phyloP scores from a whole-genome alignment of 2,329 filamentous ascomycete genomes.

The Neofusicoccum laricinum region DNA sequence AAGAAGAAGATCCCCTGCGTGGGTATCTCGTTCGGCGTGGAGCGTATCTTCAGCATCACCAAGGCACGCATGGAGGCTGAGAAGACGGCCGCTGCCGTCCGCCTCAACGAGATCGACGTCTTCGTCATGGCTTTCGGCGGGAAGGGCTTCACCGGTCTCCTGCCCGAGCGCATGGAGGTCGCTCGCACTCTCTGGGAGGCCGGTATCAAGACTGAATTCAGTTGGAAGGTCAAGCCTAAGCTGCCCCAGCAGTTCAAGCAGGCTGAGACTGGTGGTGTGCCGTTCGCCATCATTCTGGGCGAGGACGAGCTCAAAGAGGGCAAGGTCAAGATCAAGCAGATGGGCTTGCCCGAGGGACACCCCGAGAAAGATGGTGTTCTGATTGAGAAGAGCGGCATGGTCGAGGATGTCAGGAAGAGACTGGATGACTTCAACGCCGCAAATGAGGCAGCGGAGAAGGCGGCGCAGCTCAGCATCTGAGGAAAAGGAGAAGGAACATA shows the following conservation, averaged over 20 bases:
- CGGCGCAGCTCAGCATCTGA: slow-evolving; percentile 15
- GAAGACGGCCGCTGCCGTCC: slow-evolving; percentile 52
- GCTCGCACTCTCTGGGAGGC: slow-evolving; percentile 77
- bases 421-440: slow-evolving; percentile 37
- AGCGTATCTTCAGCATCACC: slow-evolving; percentile 90
- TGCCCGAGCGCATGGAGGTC: slow-evolving; percentile 81
- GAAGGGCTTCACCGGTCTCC: slow-evolving; percentile 75
- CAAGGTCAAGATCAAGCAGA: slow-evolving; percentile 84
- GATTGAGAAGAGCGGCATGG: slow-evolving; percentile 63
- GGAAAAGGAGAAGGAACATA: background rate
- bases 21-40: slow-evolving; percentile 89
- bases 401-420: slow-evolving; percentile 59
- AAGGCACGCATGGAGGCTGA: slow-evolving; percentile 70
- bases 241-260: slow-evolving; percentile 87
- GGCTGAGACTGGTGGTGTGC: slow-evolving; percentile 74
- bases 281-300: slow-evolving; percentile 84
- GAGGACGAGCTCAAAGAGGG: slow-evolving; percentile 83
- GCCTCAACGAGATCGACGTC: slow-evolving; percentile 78
- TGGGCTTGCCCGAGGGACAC: slow-evolving; percentile 76
- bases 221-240: slow-evolving; percentile 88
- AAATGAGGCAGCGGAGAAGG: slow-evolving; percentile 23
- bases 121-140: slow-evolving; percentile 95
- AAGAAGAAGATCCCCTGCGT: slow-evolving; percentile 86
- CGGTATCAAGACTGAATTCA: slow-evolving; percentile 87
- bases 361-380: slow-evolving; percentile 86